These are phyloP conservation scores for Trametopsis cervina DNA, from an alignment of 768 basidiomycete species.

Conservation along the genomic window DNA sequence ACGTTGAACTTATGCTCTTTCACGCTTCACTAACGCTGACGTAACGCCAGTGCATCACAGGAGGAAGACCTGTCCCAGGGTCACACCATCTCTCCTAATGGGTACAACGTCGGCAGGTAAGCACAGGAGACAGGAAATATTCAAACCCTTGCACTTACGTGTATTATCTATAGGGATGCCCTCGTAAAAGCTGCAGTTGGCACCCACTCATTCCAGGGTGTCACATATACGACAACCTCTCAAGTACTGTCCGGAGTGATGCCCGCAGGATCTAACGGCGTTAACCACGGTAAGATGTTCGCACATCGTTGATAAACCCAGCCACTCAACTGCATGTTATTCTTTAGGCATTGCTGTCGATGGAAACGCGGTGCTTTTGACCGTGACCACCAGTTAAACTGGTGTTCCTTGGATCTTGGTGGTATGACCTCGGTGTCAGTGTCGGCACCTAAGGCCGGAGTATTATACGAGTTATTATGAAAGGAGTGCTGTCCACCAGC, in stretches of 20 bases:
- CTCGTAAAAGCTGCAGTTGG: conserved; percentile 35
- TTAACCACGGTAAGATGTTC: conserved; percentile 37
- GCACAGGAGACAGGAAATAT: no score
- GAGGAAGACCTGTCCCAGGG: conserved; percentile 34
- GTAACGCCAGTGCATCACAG: conserved; percentile 33
- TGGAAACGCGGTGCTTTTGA: conserved; percentile 43
- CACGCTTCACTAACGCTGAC: not conserved
- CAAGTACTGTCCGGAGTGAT: conserved; percentile 45
- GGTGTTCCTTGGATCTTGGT: not conserved
- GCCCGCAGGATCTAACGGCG: conserved; percentile 36
- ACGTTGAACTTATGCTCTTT: conserved; percentile 16
- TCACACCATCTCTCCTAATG: conserved; percentile 40
- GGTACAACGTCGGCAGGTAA: conserved; percentile 43
- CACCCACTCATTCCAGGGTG: conserved; percentile 31
- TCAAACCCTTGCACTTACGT: no score
- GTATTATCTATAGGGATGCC: conserved; percentile 28
- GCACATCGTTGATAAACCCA: not conserved
- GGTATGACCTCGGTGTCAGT: no score
- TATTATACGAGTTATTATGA: no score
- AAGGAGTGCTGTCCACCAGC: no score
- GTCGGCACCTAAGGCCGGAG: no score
- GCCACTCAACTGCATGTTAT: not conserved
- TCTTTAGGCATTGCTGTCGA: conserved; percentile 46
- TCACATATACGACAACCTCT: conserved; percentile 39
- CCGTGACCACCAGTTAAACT: conserved; percentile 29